Conservation (phyloP, 805 yeast species). For the Maudiozyma pseudohumilis region DNA sequence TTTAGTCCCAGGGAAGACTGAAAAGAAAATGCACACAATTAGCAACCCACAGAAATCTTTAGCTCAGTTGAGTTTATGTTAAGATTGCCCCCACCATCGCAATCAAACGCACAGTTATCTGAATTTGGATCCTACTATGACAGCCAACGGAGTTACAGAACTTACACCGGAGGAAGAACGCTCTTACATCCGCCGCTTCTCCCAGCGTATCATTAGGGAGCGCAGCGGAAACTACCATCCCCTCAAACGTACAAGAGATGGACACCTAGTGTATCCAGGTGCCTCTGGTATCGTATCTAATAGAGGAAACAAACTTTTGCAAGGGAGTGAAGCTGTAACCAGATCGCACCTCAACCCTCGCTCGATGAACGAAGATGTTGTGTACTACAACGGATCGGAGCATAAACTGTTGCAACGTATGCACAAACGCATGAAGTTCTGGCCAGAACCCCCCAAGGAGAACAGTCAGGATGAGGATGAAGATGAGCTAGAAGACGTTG, state of each 20-base stretch:
- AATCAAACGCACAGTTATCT: too few species aligned
- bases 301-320: slow-evolving; percentile 49
- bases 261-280: slow-evolving; percentile 17
- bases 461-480: slow-evolving; percentile 22
- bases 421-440: slow-evolving; percentile 22
- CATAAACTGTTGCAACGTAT: slow-evolving; percentile 25
- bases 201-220: slow-evolving; percentile 23
- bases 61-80: too few species aligned
- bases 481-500: slow-evolving; percentile 30
- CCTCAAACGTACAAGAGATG: slow-evolving; percentile 22
- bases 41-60: too few species aligned
- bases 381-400: slow-evolving; percentile 30
- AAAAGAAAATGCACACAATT: too few species aligned
- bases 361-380: slow-evolving; percentile 24
- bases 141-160: background rate
- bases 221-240: slow-evolving; percentile 28
- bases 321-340: slow-evolving; percentile 39
- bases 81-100: too few species aligned
- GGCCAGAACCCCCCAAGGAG: slow-evolving; percentile 4
- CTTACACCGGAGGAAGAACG: slow-evolving; percentile 7
- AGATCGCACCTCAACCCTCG: slow-evolving; percentile 32
- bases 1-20: too few species aligned
- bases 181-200: slow-evolving; percentile 14
- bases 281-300: slow-evolving; percentile 35
- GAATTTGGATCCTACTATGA: too few species aligned